These are phyloP conservation scores for Pyrenopolyporus hunteri DNA, from an alignment of 495 filamentous ascomycete species.

Conservation along the genomic window DNA sequence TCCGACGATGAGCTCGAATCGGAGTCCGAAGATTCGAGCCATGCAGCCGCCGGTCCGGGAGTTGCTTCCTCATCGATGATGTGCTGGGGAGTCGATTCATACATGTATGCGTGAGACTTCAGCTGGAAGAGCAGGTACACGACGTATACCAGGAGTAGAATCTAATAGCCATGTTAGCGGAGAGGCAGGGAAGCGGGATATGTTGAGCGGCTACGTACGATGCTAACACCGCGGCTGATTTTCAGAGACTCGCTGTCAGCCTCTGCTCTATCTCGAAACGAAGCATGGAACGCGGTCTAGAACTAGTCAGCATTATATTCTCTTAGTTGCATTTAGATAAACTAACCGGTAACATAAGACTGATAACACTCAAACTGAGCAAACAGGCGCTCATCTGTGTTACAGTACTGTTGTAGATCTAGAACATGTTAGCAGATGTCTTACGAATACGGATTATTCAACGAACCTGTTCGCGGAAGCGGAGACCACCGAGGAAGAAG, in stretches of 20 bases:
- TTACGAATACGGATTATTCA: not conserved
- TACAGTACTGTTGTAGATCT: slow-evolving; percentile 93
- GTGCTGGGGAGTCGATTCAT: slow-evolving; percentile 85
- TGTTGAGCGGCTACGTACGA: slow-evolving; percentile 57
- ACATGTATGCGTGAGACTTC: slow-evolving; percentile 90
- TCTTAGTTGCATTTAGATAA: not conserved
- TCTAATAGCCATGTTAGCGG: slow-evolving; percentile 46
- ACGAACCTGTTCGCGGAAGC: slow-evolving; percentile 81
- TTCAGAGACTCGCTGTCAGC: slow-evolving; percentile 76
- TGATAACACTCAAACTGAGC: slow-evolving; percentile 86
- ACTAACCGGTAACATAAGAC: slow-evolving; percentile 59
- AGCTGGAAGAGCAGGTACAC: slow-evolving; percentile 90
- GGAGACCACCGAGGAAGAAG: slow-evolving; percentile 83
- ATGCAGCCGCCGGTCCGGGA: slow-evolving; percentile 81
- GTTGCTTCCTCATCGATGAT: slow-evolving; percentile 88
- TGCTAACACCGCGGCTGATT: slow-evolving; percentile 87
- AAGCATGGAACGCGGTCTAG: slow-evolving; percentile 61
- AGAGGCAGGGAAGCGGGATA: not conserved
- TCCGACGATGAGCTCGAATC: slow-evolving; percentile 63
- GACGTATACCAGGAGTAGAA: slow-evolving; percentile 81
- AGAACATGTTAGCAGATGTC: slow-evolving; percentile 31
- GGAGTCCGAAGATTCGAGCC: slow-evolving; percentile 75
- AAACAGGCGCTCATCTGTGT: slow-evolving; percentile 95
- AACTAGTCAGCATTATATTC: slow-evolving; percentile 1
- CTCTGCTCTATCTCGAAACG: slow-evolving; percentile 36